Evolutionary conservation across 106 monocot genomes (phyloP), one percentile per base, ranked within the genome.

Genomic region (Phalaenopsis equestris): DNA sequence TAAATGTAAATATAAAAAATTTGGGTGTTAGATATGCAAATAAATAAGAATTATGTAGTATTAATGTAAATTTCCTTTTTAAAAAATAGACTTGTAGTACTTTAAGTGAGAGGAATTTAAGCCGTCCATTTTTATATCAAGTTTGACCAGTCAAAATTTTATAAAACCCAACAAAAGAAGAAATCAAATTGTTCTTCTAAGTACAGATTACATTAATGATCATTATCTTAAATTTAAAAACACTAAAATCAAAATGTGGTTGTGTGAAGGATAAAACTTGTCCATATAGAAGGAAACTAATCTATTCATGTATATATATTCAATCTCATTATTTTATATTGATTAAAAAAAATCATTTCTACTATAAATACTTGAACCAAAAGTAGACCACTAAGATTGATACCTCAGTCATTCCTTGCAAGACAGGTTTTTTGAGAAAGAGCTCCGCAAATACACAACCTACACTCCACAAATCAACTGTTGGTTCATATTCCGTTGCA

Each of bases 381-480:
- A 61, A 21, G 18, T 3, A 21, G n/a, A 4, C 61, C 7, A 3
- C 2, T 21, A 61, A 4, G 38, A 24, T 45, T n/a, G 81, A 78
- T 75, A 94, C 94, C 96, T 96, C 96, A 2, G 96, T 96, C 78
- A 90, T 82, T 75, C 96, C 96, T 56, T 93, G 93, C 55, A 96
- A 82, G 18, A 91, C 79, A 42, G 96, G 96, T 67, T 87, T 90
- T 49, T 89, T 82, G 3, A 85, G 67, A 30, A 90, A 88, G 78
- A 96, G 77, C 77, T 96, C 95, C 55, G 91, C 95, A 84, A 96
- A 87, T 21, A 96, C 91, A 83, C 95, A 96, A 9, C 96, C 96
- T 56, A 86, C 93, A 77, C 96, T 96, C 96, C 96, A 96, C 84
- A 96, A 74, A 88, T 96, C 96, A 16, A 96, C 87, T n/a, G 90